Base-by-base conservation (phyloP, 371 early-diverging fungal genomes). In the Apophysomyces trapeziformis region DNA sequence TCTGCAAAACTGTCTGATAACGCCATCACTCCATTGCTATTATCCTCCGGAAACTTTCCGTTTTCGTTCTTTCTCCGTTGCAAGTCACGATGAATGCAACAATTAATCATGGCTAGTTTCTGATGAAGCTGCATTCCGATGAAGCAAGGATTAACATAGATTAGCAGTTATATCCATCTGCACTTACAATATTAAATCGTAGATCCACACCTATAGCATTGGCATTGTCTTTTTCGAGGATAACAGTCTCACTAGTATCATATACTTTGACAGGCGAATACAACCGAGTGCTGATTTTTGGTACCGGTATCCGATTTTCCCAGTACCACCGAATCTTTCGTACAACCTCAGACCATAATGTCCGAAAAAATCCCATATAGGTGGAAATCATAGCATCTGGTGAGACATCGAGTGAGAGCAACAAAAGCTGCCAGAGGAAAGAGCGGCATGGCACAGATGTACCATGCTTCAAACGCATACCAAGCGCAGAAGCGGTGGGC, bases 21-120 rank as follows among this genome's bases (percentile, higher is more conserved):
- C 21, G 54, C 21, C 21, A 26, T 26, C 5, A 26, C 9, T 21
- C 21, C 7, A n/a, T 9, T 50, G 5, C 54, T 50, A 9, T 16
- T 21, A 26, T 21, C 21, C 21, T 50, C 8, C 21, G 54, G 5
- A 50, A 7, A 50, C 21, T 5, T 9, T 7, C 54, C 54, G 54
- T 18, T 18, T n/a, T 9, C 9, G 5, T 8, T 12, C 46, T 57
- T 41, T 38, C 63, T 16, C 36, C 37, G 32, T 43, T 62, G 62
- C 35, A 78, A 63, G 26, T 83, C 78, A 38, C 92, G 84, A n/a
- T 78, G 70, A 39, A 91, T 86, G 73, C 96, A 95, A 68, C 91
- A 94, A 67, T 95, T 95, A 44, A 96, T 70, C 95, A 96, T 94
- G 57, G 90, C 86, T n/a, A 96, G 73, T 63, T 96, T 96, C 82